Base-by-base conservation (phyloP, 805 yeast species). In the Cyberlindnera subsufficiens region DNA sequence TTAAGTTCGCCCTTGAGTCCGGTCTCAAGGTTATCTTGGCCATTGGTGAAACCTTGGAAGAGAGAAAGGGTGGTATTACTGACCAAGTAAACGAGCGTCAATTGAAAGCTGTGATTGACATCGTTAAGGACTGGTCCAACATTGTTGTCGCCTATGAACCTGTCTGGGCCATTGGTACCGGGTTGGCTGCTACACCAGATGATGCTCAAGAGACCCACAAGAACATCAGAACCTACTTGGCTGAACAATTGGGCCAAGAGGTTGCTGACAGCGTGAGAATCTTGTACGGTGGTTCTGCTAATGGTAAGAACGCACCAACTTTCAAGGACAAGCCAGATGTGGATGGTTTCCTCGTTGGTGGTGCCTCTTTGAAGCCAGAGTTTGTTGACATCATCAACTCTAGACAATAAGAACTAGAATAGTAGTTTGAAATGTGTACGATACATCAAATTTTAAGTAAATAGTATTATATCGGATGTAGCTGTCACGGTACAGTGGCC, bases 121-220 rank as follows among this genome's bases (percentile, higher is more conserved):
- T 82, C 49, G 82, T 88, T 51, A 60, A 65, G 59, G 97, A 90
- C 81, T 91, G 98, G 98, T 60, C 84, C 52, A 77, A 86, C 68
- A 75, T 93, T 55, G 98, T 93, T 54, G 72, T 93, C 67, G 99
- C 99, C 62, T 93, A 93, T 75, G 99, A 93, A 76, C 99, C 99
- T 60, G 96, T 93, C 56, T 93, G 99, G 99, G 99, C 99, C 60
- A 93, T 93, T 60, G 99, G 99, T 68, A 90, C 98, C 58, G 99
- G 99, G 65, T 80, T 93, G 64, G 96, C 98, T 60, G 98, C 99
- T 50, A 93, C 99, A 58, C 89, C 99, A 56, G 86, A 85, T 56
- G 99, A 93, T 66, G 99, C 99, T 56, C 96, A 93, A 75, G 88
- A 82, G 55, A 87, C 93, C 62, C 99, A 93, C 75, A 77, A 78